Evolutionary conservation across 345 rosid genomes (phyloP).

Genomic region (Geranium brycei): DNA sequence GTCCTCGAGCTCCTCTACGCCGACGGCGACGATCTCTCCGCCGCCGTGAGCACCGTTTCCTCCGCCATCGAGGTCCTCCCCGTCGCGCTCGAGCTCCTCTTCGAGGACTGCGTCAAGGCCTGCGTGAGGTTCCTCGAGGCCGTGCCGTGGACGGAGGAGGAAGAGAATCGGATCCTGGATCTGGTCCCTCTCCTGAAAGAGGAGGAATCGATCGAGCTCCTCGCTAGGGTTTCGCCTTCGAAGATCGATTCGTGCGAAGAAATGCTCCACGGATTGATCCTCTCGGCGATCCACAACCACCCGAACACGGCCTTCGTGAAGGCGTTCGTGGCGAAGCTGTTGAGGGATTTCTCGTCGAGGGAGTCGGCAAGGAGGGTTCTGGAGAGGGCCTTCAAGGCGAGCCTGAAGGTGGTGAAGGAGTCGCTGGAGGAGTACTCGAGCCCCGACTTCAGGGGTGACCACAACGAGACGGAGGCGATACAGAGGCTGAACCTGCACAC

Average conservation of each 20-base stretch:
- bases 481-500: slow-evolving; percentile 58
- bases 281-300: slow-evolving; percentile 34
- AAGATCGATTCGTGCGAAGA: slow-evolving; percentile 30
- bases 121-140: slow-evolving; percentile 47
- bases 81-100: slow-evolving; percentile 42
- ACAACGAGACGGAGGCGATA: slow-evolving; percentile 62
- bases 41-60: slow-evolving; percentile 23
- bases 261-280: slow-evolving; percentile 48
- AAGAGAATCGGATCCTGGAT: slow-evolving; percentile 35
- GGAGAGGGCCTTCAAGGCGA: slow-evolving; percentile 40
- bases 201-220: slow-evolving; percentile 45
- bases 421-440: slow-evolving; percentile 61
- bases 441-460: slow-evolving; percentile 46
- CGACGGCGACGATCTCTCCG: slow-evolving; percentile 10
- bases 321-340: slow-evolving; percentile 51
- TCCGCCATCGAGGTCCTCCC: slow-evolving; percentile 52
- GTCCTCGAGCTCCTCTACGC: slow-evolving; percentile 48
- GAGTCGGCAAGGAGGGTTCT: slow-evolving; percentile 43
- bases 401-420: slow-evolving; percentile 48
- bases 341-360: slow-evolving; percentile 41
- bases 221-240: slow-evolving; percentile 31
- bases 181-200: slow-evolving; percentile 30
- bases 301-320: slow-evolving; percentile 47
- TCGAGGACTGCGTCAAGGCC: slow-evolving; percentile 42
- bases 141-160: slow-evolving; percentile 68